Base-by-base conservation (phyloP, 768 basidiomycete species). In the Lentinula sp. region DNA sequence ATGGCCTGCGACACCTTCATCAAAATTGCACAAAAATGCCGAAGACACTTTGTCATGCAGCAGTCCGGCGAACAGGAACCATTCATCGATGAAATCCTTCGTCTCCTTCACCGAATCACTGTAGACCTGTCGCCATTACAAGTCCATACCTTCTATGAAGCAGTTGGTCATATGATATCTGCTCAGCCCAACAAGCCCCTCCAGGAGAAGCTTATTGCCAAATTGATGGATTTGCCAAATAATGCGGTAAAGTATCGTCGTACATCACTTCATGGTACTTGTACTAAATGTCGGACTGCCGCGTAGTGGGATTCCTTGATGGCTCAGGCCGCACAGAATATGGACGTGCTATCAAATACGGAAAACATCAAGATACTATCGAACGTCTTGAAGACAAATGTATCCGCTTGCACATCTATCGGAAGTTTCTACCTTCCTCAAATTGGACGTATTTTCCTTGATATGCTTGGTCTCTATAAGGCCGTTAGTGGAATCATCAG, bases 1-100 rank as follows among this genome's bases (percentile, higher is more conserved):
- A 99, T 99, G 97, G 97, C 97, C 50, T 99, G 97, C 76, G 97
- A 99, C 72, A 99, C 97, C 0, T 99, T 99, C 76, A 98, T 99
- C 80, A 99, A 98, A 77, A 99, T 99, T 67, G 94, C 97, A 23
- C 97, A 99, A 73, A 99, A 98, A 74, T 98, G 95, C 72, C 83
- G 95, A 45, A 84, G 96, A 58, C 97, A 99, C 74, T 99, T 99
- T 68, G 94, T 99, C 62, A 94, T 98, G 90, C 93, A 95, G 70
- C 97, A 99, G 73, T 89, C 94, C 8, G 94, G 94, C 62, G 97
- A 99, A 74, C 85, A 86, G 58, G 97, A 99, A 70, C 97, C 97
- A 1, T 99, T 98, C 73, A 90, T 99, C 49, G 95, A 98, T 68
- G 97, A 99, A 74, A 98, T 99, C 61, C 75, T 99, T 53, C 87